Base-by-base conservation (phyloP, 805 yeast species). In the Sugiyamaella mastotermitis region DNA sequence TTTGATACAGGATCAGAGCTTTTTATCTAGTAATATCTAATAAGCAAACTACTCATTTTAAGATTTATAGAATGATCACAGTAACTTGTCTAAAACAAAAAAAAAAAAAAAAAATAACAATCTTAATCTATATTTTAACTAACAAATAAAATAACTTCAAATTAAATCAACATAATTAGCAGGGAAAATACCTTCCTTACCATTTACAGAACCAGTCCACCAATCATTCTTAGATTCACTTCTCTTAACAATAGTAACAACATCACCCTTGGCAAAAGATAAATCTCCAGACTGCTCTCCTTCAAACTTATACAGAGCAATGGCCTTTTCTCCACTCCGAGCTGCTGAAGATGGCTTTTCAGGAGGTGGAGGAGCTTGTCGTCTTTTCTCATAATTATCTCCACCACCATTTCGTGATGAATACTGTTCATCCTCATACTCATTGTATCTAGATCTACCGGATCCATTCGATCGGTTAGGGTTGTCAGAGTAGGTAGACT, bases 181-280 rank as follows among this genome's bases (percentile, higher is more conserved):
- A 7, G 98, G 98, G 72, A 90, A 90, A 16, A 88, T 88, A 30
- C 98, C 98, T 52, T 84, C 85, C 45, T 64, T 64, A 9, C 94
- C 90, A 49, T 83, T 83, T 38, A 78, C 66, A 57, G 83, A 78
- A 19, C 98, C 98, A 0, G 96, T 86, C 98, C 98, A 92, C 98
- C 98, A 92, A 59, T 92, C 97, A 58, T 92, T 95, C 35, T 78
- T 76, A 10, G 95, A 81, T 6, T 83, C 88, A 7, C 92, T 78
- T 61, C 83, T 85, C 60, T 87, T 85, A 40, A 84, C 65, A 48
- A 92, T 83, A 30, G 85, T 80, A 50, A 92, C 84, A 11, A 84
- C 82, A 60, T 92, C 98, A 39, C 98, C 98, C 67, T 92, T 92
- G 49, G 76, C 80, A 70, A 92, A 92, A 3, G 94, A 75, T 53